Conservation (phyloP, 495 filamentous ascomycete genomes). For the Aspergillus diversus region DNA sequence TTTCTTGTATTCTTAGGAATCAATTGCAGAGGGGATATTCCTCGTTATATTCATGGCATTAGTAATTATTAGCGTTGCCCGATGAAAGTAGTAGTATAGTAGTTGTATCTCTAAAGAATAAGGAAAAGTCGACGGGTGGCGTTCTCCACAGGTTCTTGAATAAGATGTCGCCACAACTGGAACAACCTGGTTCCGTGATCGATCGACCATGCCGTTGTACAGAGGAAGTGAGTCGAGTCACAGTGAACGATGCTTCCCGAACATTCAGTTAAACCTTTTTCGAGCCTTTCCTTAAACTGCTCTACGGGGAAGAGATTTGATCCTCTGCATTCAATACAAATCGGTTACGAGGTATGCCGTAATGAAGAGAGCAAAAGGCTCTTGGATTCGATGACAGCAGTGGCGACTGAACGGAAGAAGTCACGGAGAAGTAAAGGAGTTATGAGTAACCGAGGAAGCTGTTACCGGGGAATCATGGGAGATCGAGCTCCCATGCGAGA, state of each 20-base stretch:
- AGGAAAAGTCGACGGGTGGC: conserved; percentile 1
- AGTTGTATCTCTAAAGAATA: not conserved
- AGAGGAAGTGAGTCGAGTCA: not conserved
- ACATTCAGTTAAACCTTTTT: not conserved
- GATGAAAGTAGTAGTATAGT: not conserved
- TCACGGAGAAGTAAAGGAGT: not conserved
- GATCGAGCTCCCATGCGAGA: not conserved
- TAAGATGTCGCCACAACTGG: conserved; percentile 6
- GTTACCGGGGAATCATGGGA: no score
- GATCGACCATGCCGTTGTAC: not conserved
- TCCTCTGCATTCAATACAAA: not conserved
- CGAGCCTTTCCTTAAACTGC: not conserved
- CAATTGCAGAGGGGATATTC: not conserved
- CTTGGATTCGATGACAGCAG: conserved; percentile 2
- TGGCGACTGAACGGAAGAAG: conserved; percentile 1
- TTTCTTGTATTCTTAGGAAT: not conserved
- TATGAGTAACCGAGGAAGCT: conserved; percentile 3
- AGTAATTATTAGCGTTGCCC: no score
- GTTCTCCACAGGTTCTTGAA: conserved; percentile 9
- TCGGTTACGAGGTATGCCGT: not conserved
- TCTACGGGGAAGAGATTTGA: not conserved
- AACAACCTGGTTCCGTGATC: conserved; percentile 5
- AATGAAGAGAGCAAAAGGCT: not conserved
- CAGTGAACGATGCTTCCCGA: not conserved
- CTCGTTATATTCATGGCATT: no score